Evolutionary conservation across 306 rosid species (phyloP).

Genomic region (Corylus avellana): DNA sequence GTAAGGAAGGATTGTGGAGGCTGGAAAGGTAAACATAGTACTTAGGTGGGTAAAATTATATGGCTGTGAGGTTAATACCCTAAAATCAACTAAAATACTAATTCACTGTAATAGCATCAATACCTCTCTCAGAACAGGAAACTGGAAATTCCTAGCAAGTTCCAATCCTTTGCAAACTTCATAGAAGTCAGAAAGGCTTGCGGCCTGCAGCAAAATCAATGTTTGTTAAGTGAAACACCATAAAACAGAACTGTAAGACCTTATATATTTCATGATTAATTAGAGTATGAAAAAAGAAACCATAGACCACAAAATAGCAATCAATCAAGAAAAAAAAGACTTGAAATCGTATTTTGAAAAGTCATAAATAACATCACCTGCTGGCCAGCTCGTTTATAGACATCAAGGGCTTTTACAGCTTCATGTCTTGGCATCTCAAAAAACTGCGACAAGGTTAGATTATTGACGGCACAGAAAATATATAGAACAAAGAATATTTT

Average conservation of each 20-base stretch:
- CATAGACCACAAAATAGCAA: conserved; percentile 1
- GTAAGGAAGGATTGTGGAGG: conserved; percentile 95
- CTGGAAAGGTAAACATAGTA: conserved; percentile 42
- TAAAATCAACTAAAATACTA: conserved; percentile 10
- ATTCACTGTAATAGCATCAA: conserved; percentile 11
- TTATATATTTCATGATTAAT: background rate
- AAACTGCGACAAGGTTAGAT: conserved; percentile 53
- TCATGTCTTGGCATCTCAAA: conserved; percentile 99
- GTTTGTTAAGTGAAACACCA: conserved; percentile 21
- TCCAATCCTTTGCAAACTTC: conserved; percentile 94
- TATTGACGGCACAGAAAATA: conserved; percentile 13
- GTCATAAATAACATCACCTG: conserved; percentile 54
- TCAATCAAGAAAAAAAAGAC: background rate
- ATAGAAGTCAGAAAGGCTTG: conserved; percentile 82
- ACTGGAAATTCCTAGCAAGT: conserved; percentile 97
- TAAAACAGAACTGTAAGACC: conserved; percentile 20
- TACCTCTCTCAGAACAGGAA: conserved; percentile 95
- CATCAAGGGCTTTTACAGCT: conserved; percentile 85
- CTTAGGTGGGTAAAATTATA: conserved; percentile 20
- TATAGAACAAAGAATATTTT: conserved; percentile 6
- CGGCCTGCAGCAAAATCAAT: conserved; percentile 58
- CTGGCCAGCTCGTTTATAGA: conserved; percentile 96
- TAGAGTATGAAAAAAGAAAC: background rate
- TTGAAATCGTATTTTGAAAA: conserved; percentile 1
- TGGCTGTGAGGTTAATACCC: conserved; percentile 1